Evolutionary conservation across 164 flowering plant genomes (phyloP).

Genomic region (Warburgia ugandensis): DNA sequence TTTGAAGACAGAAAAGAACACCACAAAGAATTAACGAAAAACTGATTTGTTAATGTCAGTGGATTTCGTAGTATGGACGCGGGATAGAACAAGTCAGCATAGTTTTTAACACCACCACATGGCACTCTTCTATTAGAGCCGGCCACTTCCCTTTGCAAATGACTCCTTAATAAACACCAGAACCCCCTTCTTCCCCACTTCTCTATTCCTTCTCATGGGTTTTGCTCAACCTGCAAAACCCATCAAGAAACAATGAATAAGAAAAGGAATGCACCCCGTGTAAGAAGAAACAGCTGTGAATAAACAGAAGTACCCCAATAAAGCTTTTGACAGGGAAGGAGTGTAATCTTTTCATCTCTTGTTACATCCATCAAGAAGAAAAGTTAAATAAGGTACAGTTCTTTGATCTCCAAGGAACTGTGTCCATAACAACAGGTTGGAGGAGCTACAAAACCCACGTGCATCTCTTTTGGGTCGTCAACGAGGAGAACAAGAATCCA

Average conservation of each 20-base stretch:
- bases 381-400: too few species aligned
- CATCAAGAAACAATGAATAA: conserved; percentile 6
- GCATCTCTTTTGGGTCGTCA: too few species aligned
- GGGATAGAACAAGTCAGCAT: conserved; percentile 60
- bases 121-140: conserved; percentile 37
- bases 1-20: too few species aligned
- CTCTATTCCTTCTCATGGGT: conserved; percentile 9
- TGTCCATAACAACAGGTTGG: too few species aligned
- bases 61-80: conserved; percentile 21
- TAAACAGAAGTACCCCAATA: background rate
- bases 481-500: too few species aligned
- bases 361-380: too few species aligned
- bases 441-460: too few species aligned
- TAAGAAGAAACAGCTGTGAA: background rate
- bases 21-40: too few species aligned
- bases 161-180: conserved; percentile 8
- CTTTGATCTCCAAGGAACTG: too few species aligned
- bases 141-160: conserved; percentile 37
- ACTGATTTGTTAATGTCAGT: too few species aligned
- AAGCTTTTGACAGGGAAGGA: too few species aligned
- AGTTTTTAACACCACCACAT: conserved; percentile 48
- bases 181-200: conserved; percentile 7
- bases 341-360: too few species aligned
- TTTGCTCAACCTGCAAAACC: conserved; percentile 4
- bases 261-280: background rate